Evolutionary conservation across 495 filamentous ascomycete genomes (phyloP), one percentile per base, ranked within the genome.

Genomic region (Hypomontagnella submonticulosa): DNA sequence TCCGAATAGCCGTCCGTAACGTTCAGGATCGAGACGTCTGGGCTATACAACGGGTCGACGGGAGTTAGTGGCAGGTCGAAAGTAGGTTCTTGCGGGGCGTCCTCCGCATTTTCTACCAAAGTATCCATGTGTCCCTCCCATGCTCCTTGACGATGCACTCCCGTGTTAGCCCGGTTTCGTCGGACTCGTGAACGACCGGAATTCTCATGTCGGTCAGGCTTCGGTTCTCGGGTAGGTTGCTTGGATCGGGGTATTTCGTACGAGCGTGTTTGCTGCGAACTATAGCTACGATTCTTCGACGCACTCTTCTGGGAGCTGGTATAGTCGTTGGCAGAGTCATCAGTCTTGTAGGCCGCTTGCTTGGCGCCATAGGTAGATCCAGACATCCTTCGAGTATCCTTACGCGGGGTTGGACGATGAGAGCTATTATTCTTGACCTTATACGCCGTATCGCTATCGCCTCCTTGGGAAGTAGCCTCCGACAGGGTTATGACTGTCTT

Each of bases 151-250:
- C 89, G 2, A 89, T 90, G 70, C 92, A 92, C 66, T 92, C 87
- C 42, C 92, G 76, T 3, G 91, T 93, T 6, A 90, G 93, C 61
- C 90, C 81, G 33, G 89, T 92, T 71, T 93, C 90, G 72, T 93
- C 90, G 10, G 93, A 90, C 79, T 94, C 90, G 69, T 93, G 91
- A 7, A 92, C 89, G 58, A 93, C 92, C 55, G 92, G 81, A 57
- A 93, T 87, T 74, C 89, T 88, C 82, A 91, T 92, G 68, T 90
- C 90, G 66, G 92, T 88, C 70, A 92, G 69, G 72, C 87, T 90
- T 69, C 85, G 80, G 83, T 90, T 92, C 67, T 90, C 85, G 52
- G 72, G 69, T 49, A 92, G 76, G 23, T 85, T 88, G 69, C 83
- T 85, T 65, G 93, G 78, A 72, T 92, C 89, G 34, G 91, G 81